phyloP scores from a whole-genome alignment of 345 rosid genomes.

The Corchorus olitorius region DNA sequence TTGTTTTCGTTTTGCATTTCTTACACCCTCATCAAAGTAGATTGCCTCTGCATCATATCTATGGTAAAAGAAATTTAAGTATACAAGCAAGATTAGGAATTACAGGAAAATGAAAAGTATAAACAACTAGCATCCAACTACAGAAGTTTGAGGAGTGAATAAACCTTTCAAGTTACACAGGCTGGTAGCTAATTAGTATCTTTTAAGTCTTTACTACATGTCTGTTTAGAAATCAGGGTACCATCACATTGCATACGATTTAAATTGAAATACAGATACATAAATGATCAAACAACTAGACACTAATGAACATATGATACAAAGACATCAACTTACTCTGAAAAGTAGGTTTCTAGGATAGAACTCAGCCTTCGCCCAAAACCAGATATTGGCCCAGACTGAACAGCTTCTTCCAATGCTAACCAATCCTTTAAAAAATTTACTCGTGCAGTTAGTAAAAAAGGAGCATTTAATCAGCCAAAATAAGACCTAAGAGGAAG shows the following conservation, averaged over 20 bases:
- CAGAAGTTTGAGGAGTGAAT: background rate
- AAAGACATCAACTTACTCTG: constrained; percentile 51
- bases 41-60: constrained; percentile 69
- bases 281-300: background rate
- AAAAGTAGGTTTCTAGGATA: constrained; percentile 55
- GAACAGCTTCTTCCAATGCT: constrained; percentile 62
- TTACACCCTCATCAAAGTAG: constrained; percentile 77
- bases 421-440: constrained; percentile 58
- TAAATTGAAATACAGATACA: background rate
- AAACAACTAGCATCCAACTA: background rate
- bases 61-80: constrained; percentile 19
- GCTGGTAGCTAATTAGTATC: background rate
- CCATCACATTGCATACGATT: background rate
- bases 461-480: constrained; percentile 21
- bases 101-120: constrained; percentile 9
- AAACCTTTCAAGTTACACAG: constrained; percentile 1
- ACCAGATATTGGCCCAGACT: constrained; percentile 53
- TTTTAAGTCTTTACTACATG: background rate
- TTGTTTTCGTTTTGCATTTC: constrained; percentile 56
- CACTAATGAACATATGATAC: background rate
- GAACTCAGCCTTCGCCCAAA: constrained; percentile 76
- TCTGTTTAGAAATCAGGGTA: background rate
- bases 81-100: constrained; percentile 21
- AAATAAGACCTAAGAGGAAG: constrained; percentile 2
- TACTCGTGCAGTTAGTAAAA: constrained; percentile 12